Evolutionary conservation across 768 basidiomycete species (phyloP), one percentile per base, ranked within the genome.

Genomic region (Pilatotrama ljubarskyi): DNA sequence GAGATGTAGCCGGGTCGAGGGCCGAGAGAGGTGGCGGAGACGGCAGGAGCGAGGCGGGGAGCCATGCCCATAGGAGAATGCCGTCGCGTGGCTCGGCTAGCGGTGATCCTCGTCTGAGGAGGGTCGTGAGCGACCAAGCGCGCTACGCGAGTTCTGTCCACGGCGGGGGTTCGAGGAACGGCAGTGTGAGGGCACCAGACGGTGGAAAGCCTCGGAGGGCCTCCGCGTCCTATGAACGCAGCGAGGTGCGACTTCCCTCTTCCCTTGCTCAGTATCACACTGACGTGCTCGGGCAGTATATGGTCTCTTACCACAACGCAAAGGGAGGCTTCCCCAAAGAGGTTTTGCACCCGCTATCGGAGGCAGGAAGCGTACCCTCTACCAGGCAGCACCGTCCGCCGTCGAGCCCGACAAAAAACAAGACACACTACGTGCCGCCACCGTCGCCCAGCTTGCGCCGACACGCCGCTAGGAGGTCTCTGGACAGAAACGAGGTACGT

Each of bases 401-500:
- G 15, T 50, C 64, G 24, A 64, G 63, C 44, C 61, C 63, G 22
- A 48, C 61, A 46, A 35, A 42, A 14, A 55, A 58, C 55, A 58
- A 36, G 37, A 44, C 36, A 17, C 51, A 59, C 42, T 32, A 56
- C 51, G 55, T 26, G 36, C 15, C 56, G 32, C 67, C 63, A 13
- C 37, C 55, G 37, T 64, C 65, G n/a, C 66, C 64, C 18, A 53
- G 54, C n/a, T 18, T 49, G 24, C 56, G 66, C 17, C 63, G 63
- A 4, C 59, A 62, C 15, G 58, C 66, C 5, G 65, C 63, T 4
- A 53, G 63, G 43, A 57, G 54, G 40, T 70, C 70, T 11, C 61
- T 65, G 7, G 69, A 71, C 9, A 64, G 70, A 13, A 72, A 60
- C 20, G 72, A 73, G 67, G 73, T 69, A 58, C 29, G 67, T 25